Evolutionary conservation across 768 basidiomycete species (phyloP).

Genomic region (Tulasnella calospora): DNA sequence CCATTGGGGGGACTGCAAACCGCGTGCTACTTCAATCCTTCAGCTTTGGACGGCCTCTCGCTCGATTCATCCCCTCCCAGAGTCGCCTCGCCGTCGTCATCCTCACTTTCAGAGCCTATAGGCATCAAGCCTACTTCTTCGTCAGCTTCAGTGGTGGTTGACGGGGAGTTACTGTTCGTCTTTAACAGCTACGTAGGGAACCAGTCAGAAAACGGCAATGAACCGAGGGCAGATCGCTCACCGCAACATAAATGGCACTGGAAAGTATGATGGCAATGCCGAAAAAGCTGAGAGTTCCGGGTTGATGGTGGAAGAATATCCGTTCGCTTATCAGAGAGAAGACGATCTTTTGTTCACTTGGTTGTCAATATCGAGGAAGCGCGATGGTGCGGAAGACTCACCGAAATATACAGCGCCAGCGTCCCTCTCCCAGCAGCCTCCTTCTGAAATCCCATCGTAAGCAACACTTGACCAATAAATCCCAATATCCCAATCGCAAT

Average conservation of each 20-base stretch:
- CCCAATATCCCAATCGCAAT: slow-evolving; percentile 16
- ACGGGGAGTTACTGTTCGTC: background rate
- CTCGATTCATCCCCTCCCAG: background rate
- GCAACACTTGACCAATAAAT: slow-evolving; percentile 6
- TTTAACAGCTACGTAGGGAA: background rate
- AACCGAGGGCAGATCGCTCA: background rate
- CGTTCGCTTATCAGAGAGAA: slow-evolving; percentile 10
- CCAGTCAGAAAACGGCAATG: background rate
- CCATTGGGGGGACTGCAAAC: background rate
- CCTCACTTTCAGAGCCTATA: background rate
- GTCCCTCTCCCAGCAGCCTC: slow-evolving; percentile 20
- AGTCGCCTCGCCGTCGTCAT: background rate
- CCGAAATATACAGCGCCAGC: slow-evolving; percentile 5
- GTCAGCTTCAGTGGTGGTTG: background rate
- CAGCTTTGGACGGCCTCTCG: background rate
- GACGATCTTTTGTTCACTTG: slow-evolving; percentile 3
- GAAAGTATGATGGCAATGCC: slow-evolving; percentile 11
- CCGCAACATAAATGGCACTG: slow-evolving; percentile 17
- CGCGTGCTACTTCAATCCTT: background rate
- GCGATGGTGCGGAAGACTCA: background rate
- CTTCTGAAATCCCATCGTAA: slow-evolving; percentile 14
- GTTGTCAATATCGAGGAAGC: background rate
- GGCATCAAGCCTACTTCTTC: slow-evolving; percentile 22
- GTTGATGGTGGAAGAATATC: slow-evolving; percentile 8
- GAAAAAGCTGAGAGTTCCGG: slow-evolving; percentile 4